Conservation (phyloP, 164 flowering plant species). For the Vitis rupestris region DNA sequence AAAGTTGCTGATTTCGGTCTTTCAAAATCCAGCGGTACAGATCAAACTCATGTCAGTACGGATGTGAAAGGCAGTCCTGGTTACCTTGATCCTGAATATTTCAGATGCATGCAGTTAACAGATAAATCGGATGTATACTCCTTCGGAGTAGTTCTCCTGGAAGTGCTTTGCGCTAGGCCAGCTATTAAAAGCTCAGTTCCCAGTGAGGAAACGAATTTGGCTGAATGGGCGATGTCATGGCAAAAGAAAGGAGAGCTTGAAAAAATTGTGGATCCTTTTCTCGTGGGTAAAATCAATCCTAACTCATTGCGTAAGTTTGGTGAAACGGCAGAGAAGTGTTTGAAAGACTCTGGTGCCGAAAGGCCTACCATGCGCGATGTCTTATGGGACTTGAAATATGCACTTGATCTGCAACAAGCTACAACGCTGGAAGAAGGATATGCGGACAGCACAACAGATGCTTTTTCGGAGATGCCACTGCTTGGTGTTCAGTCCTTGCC, state of each 20-base stretch:
- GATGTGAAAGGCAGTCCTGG: background rate
- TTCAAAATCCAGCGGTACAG: background rate
- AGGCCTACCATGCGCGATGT: constrained; percentile 14
- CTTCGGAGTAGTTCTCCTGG: constrained; percentile 1
- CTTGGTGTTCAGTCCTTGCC: background rate
- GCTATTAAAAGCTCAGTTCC: background rate
- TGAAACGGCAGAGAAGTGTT: constrained; percentile 1
- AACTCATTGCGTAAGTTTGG: background rate
- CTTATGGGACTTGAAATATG: constrained; percentile 13
- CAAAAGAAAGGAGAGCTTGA: background rate
- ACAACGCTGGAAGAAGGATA: background rate
- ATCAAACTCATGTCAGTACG: constrained; percentile 5
- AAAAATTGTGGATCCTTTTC: background rate
- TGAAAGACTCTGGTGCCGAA: background rate
- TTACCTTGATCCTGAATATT: background rate
- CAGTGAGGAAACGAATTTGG: background rate
- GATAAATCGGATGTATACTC: background rate
- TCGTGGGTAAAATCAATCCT: background rate
- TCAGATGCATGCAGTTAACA: background rate
- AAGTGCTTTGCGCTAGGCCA: constrained; percentile 3
- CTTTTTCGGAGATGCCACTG: background rate
- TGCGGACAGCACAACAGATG: constrained; percentile 2
- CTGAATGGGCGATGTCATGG: background rate
- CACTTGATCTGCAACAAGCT: constrained; percentile 11
- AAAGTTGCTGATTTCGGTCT: constrained; percentile 10